Percentiles rank a stretch among this genome's conserved stretches.
Evolutionary conservation across 805 yeast species (phyloP).

Genomic region (Yarrowia yakushimensis): DNA sequence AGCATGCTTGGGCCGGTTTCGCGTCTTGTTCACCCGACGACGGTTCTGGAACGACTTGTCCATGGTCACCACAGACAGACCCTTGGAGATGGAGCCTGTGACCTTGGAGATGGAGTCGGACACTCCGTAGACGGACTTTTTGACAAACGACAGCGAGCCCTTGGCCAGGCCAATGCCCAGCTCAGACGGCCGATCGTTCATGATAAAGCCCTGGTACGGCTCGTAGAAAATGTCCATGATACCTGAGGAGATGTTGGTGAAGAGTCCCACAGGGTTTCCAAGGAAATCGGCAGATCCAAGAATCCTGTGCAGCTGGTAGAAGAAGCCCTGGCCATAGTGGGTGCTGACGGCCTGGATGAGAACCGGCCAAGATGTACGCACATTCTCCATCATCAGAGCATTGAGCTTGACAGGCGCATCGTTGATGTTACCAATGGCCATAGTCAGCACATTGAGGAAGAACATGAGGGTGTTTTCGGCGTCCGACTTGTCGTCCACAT

Average conservation of each 20-base stretch:
- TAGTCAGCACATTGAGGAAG: constrained; percentile 78
- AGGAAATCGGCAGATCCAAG: constrained; percentile 94
- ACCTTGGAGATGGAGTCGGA: constrained; percentile 91
- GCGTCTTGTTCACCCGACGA: constrained; percentile 54
- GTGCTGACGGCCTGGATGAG: constrained; percentile 66
- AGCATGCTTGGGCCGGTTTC: constrained; percentile 82
- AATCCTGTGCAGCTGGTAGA: constrained; percentile 87
- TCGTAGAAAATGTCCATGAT: constrained; percentile 95
- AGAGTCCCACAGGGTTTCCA: constrained; percentile 96
- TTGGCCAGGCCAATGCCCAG: constrained; percentile 92
- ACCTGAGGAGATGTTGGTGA: constrained; percentile 90
- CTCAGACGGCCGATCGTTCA: constrained; percentile 95
- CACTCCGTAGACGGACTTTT: constrained; percentile 91
- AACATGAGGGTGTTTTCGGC: constrained; percentile 68
- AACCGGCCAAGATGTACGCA: constrained; percentile 77
- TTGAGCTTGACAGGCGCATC: constrained; percentile 93
- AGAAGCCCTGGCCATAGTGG: constrained; percentile 88
- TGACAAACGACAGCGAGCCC: constrained; percentile 90
- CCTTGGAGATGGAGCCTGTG: constrained; percentile 92
- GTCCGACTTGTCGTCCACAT: constrained; percentile 58
- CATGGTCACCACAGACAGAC: constrained; percentile 84
- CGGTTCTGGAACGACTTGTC: constrained; percentile 84
- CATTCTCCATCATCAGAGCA: constrained; percentile 82
- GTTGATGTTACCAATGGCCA: constrained; percentile 96
- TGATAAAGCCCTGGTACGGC: constrained; percentile 91